Conservation (phyloP, 371 early-diverging fungal species). For the Nematocida ausubeli region DNA sequence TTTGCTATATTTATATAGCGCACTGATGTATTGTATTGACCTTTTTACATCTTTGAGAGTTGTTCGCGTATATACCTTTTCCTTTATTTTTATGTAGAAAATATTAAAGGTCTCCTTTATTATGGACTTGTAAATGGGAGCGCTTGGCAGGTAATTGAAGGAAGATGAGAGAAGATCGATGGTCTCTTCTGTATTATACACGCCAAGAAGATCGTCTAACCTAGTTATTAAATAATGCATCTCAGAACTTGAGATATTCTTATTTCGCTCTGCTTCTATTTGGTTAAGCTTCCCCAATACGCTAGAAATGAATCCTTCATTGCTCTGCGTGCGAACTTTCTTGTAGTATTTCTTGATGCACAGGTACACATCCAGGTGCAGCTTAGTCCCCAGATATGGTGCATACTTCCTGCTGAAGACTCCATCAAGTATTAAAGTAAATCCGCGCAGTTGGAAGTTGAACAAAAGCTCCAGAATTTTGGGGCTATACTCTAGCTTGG, state of each 20-base stretch:
- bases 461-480: neutral
- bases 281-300: neutral
- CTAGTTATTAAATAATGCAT: neutral
- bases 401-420: slow-evolving; percentile 2
- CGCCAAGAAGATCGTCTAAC: neutral
- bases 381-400: neutral
- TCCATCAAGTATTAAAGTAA: slow-evolving; percentile 9
- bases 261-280: slow-evolving; percentile 4
- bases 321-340: neutral
- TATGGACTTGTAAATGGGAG: slow-evolving; percentile 1
- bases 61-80: neutral
- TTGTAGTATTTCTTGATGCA: slow-evolving; percentile 24
- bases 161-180: neutral
- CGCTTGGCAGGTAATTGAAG: slow-evolving; percentile 1
- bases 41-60: neutral
- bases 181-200: neutral
- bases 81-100: slow-evolving; percentile 2
- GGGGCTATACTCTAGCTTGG: neutral
- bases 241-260: slow-evolving; percentile 3
- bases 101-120: neutral
- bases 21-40: neutral
- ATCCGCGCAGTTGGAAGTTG: neutral
- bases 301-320: neutral
- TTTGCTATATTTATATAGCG: neutral
- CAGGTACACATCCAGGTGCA: slow-evolving; percentile 22